Percentiles rank a stretch among this genome's conserved stretches.
Evolutionary conservation across 2,329 filamentous ascomycete genomes (phyloP).

Genomic region (Bisporella sp.): DNA sequence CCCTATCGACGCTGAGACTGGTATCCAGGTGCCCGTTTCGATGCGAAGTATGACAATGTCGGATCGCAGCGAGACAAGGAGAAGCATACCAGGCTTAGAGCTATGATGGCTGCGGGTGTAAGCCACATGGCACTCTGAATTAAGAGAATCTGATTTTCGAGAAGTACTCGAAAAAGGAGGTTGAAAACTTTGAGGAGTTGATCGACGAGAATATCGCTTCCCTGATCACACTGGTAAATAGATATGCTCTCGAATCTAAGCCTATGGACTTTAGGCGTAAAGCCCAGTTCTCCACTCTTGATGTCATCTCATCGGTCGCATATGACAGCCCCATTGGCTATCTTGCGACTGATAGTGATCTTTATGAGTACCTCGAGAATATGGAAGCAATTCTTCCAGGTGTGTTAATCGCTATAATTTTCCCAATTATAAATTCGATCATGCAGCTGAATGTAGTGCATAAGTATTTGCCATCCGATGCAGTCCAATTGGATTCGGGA

Average conservation of each 20-base stretch:
- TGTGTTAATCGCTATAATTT: slow-evolving; percentile 36
- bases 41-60: slow-evolving; percentile 47
- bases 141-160: background rate
- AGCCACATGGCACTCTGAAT: slow-evolving; percentile 2
- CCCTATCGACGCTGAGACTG: slow-evolving; percentile 16
- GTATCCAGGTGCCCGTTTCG: slow-evolving; percentile 41
- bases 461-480: slow-evolving; percentile 33
- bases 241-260: slow-evolving; percentile 21
- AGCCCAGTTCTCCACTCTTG: slow-evolving; percentile 46
- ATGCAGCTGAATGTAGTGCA: slow-evolving; percentile 35
- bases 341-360: slow-evolving; percentile 39
- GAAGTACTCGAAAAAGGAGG: slow-evolving; percentile 45
- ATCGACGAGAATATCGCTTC: slow-evolving; percentile 33
- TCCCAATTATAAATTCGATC: slow-evolving; percentile 35
- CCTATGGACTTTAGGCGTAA: slow-evolving; percentile 44
- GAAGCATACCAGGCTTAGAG: slow-evolving; percentile 35
- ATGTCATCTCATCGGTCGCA: slow-evolving; percentile 47
- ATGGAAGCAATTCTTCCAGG: slow-evolving; percentile 35
- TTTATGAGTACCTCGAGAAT: slow-evolving; percentile 40
- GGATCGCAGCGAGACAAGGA: slow-evolving; percentile 42
- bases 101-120: slow-evolving; percentile 45
- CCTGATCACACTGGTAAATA: slow-evolving; percentile 8
- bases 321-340: slow-evolving; percentile 45
- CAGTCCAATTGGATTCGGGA: slow-evolving; percentile 31
- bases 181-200: slow-evolving; percentile 39